Evolutionary conservation across 176 grass and related monocot species (phyloP).

Genomic region (Saccharum officinarum): DNA sequence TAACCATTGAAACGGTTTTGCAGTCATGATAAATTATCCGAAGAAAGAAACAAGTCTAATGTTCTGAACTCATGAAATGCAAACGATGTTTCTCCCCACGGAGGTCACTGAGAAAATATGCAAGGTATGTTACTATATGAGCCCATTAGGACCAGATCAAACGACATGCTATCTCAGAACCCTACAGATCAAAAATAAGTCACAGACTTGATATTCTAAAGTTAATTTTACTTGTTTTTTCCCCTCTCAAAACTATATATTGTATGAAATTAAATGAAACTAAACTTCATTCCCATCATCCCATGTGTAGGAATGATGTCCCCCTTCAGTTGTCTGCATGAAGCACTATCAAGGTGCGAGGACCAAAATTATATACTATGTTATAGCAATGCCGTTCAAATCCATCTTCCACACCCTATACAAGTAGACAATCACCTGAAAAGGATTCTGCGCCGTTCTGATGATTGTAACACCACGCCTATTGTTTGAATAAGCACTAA

Average conservation of each 20-base stretch:
- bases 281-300: neutral
- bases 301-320: neutral
- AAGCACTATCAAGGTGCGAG: neutral
- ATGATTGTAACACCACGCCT: neutral
- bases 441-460: neutral
- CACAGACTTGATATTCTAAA: neutral
- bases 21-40: neutral
- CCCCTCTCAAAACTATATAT: neutral
- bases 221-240: neutral
- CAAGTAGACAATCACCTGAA: neutral
- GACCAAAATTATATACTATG: neutral
- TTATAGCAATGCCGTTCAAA: neutral
- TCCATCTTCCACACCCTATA: neutral
- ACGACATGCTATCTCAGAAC: neutral
- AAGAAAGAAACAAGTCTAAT: neutral
- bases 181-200: neutral
- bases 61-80: neutral
- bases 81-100: neutral
- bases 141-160: neutral
- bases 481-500: neutral
- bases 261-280: neutral
- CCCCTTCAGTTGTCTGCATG: neutral
- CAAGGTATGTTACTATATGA: neutral
- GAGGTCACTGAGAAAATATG: neutral
- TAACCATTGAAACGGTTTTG: neutral